A percentile compares a stretch with the other conserved stretches of the same genome.
Evolutionary conservation across 2,329 filamentous ascomycete species (phyloP).

Genomic region (Epichloe hybrida): DNA sequence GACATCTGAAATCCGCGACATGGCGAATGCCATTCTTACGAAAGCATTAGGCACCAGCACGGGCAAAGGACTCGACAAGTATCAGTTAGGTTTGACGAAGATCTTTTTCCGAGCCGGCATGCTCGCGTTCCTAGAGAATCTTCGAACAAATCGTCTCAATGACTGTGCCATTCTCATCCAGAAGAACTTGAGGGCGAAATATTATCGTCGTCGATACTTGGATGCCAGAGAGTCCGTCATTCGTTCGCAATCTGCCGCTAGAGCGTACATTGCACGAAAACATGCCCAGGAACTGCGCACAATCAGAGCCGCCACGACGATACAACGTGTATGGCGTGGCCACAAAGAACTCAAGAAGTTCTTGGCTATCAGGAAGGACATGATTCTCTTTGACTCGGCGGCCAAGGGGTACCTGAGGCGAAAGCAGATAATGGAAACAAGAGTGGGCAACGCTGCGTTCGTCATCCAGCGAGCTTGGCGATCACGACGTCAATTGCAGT

Average conservation of each 20-base stretch:
- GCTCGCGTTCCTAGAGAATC: slow-evolving; percentile 93
- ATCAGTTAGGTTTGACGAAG: slow-evolving; percentile 93
- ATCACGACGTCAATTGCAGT: slow-evolving; percentile 59
- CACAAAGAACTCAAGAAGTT: slow-evolving; percentile 79
- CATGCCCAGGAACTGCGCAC: slow-evolving; percentile 69
- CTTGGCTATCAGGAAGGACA: slow-evolving; percentile 62
- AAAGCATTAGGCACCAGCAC: slow-evolving; percentile 74
- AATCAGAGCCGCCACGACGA: slow-evolving; percentile 78
- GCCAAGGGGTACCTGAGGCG: slow-evolving; percentile 87
- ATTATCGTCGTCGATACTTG: slow-evolving; percentile 83
- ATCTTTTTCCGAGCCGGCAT: slow-evolving; percentile 99
- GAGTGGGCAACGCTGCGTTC: slow-evolving; percentile 79
- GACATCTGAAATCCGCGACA: slow-evolving; percentile 85
- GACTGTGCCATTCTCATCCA: slow-evolving; percentile 95
- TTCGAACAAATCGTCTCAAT: slow-evolving; percentile 80
- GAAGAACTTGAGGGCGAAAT: slow-evolving; percentile 93
- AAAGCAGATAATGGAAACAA: slow-evolving; percentile 85
- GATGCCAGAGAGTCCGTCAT: slow-evolving; percentile 74
- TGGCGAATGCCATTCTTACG: slow-evolving; percentile 84
- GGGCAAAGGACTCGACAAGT: slow-evolving; percentile 72
- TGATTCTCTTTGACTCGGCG: slow-evolving; percentile 77
- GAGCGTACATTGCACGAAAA: slow-evolving; percentile 67
- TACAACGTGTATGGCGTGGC: slow-evolving; percentile 90
- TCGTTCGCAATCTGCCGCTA: slow-evolving; percentile 60
- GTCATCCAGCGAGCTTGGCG: slow-evolving; percentile 88